These are phyloP conservation scores for Prosopis cineraria DNA, from an alignment of 306 rosid genomes.

Conservation along the genomic window DNA sequence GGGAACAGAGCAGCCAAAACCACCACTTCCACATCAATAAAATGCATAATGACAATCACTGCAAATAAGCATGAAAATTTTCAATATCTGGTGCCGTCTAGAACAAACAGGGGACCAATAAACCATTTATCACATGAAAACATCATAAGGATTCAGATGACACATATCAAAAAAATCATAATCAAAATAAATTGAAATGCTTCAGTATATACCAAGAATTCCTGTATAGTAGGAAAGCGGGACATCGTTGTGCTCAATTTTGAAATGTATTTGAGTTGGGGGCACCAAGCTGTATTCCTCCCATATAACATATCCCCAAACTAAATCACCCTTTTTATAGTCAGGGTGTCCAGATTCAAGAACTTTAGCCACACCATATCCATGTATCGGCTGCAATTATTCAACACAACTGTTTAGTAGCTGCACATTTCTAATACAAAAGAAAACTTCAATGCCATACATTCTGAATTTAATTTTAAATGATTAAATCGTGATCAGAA, in stretches of 20 bases:
- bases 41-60: not conserved
- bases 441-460: not conserved
- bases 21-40: not conserved
- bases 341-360: constrained; percentile 4
- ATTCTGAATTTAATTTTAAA: not conserved
- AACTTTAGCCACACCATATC: too few relatives aligned
- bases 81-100: not conserved
- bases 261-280: not conserved
- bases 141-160: not conserved
- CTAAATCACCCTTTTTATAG: not conserved
- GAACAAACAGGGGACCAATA: not conserved
- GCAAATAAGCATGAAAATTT: not conserved
- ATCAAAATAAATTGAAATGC: not conserved
- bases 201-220: not conserved
- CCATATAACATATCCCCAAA: not conserved
- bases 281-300: too few relatives aligned
- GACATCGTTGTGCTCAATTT: constrained; percentile 22
- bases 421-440: not conserved
- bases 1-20: not conserved
- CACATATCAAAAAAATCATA: not conserved
- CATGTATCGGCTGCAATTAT: too few relatives aligned
- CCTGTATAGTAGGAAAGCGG: constrained; percentile 42
- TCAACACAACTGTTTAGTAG: not conserved
- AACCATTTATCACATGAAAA: not conserved
- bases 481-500: not conserved